A percentile compares a stretch with the other conserved stretches of the same genome.
Evolutionary conservation across 2,329 filamentous ascomycete species (phyloP).

Genomic region (Pseudocercospora pini-densiflorae): DNA sequence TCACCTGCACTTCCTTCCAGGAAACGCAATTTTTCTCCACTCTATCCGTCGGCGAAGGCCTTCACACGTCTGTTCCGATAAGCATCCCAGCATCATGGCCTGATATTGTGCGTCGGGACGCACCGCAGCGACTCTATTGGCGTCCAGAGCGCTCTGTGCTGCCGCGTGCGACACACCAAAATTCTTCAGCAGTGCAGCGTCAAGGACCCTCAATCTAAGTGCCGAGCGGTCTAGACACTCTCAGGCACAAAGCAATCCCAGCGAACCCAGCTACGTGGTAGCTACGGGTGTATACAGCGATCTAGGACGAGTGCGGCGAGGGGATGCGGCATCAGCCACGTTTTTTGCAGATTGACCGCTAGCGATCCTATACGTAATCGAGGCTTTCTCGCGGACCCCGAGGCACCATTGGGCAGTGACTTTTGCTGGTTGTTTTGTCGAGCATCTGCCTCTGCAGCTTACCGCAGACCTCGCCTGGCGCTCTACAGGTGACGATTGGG

Average conservation of each 20-base stretch:
- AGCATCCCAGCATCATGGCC: neutral
- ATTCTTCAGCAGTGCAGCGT: neutral
- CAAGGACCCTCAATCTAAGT: neutral
- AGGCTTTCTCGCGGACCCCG: slow-evolving; percentile 16
- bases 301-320: neutral
- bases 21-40: neutral
- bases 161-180: slow-evolving; percentile 7
- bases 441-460: neutral
- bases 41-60: neutral
- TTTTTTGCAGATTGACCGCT: neutral
- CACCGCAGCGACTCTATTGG: neutral
- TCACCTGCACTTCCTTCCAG: neutral
- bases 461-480: neutral
- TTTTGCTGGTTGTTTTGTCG: neutral
- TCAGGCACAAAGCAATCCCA: neutral
- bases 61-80: neutral
- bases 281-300: neutral
- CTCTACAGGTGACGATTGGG: neutral
- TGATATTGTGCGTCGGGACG: neutral
- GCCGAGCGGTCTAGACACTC: slow-evolving; percentile 8
- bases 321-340: neutral
- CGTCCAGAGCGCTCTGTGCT: slow-evolving; percentile 3
- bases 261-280: neutral
- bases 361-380: slow-evolving; percentile 13
- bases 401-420: slow-evolving; percentile 6